Conservation (phyloP, 2,329 filamentous ascomycete species). For the Hymenoscyphus salicellus region DNA sequence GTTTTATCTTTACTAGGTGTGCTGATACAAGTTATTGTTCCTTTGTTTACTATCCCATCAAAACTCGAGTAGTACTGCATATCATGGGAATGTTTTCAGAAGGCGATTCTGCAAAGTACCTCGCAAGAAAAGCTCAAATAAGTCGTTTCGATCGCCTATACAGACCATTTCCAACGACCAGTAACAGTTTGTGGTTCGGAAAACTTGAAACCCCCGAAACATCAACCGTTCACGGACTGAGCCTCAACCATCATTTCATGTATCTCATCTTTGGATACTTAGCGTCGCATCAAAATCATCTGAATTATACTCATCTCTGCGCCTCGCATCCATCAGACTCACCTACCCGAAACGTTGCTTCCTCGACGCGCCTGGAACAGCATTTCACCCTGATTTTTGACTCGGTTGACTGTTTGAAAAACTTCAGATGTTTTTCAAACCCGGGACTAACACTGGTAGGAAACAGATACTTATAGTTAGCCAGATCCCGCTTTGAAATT, state of each 20-base stretch:
- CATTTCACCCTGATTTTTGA: background rate
- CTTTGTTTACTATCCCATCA: background rate
- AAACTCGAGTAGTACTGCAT: background rate
- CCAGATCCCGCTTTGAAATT: background rate
- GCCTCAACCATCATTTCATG: background rate
- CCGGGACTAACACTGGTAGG: background rate
- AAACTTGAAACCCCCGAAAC: conserved; percentile 1
- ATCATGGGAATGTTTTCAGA: background rate
- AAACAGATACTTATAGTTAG: background rate
- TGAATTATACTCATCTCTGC: background rate
- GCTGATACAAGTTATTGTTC: background rate
- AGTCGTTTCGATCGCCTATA: background rate
- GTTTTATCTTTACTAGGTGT: background rate
- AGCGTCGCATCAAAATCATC: background rate
- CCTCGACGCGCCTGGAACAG: conserved; percentile 4
- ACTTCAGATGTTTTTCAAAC: background rate
- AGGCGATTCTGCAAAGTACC: background rate
- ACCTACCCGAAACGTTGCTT: background rate
- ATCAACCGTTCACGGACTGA: background rate
- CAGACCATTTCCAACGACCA: background rate
- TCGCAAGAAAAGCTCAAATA: background rate
- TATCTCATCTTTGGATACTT: background rate
- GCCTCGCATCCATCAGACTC: conserved; percentile 1
- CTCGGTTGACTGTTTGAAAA: background rate
- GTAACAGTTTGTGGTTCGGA: background rate